Evolutionary conservation across 331 rosid species (phyloP).

Genomic region (Malus hybrid): DNA sequence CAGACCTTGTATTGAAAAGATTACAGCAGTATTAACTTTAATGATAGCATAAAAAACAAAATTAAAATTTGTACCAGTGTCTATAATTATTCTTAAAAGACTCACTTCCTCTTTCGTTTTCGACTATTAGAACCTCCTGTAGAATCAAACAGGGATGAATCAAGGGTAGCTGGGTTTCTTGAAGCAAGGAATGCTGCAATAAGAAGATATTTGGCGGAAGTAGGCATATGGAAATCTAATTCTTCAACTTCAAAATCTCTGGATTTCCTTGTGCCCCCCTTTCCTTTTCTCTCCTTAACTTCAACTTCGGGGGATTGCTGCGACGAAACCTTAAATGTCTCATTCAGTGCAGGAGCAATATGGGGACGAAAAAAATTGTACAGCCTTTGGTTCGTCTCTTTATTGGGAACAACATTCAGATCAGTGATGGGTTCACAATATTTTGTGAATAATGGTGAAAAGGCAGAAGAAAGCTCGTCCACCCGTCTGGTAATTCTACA

Average conservation of each 20-base stretch:
- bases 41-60: neutral
- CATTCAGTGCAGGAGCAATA: slow-evolving; percentile 62
- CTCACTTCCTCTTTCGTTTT: slow-evolving; percentile 80
- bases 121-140: slow-evolving; percentile 69
- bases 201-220: slow-evolving; percentile 88
- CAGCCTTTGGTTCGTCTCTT: slow-evolving; percentile 57
- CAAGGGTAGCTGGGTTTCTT: slow-evolving; percentile 96
- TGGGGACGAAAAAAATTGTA: slow-evolving; percentile 52
- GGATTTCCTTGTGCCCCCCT: slow-evolving; percentile 36
- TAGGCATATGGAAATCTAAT: slow-evolving; percentile 75
- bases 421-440: slow-evolving; percentile 62
- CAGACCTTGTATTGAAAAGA: neutral
- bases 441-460: slow-evolving; percentile 53
- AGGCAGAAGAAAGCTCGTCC: slow-evolving; percentile 56
- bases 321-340: slow-evolving; percentile 61
- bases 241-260: slow-evolving; percentile 37
- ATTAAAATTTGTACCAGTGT: neutral
- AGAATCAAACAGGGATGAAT: slow-evolving; percentile 91
- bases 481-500: slow-evolving; percentile 65
- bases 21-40: neutral
- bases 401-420: slow-evolving; percentile 46
- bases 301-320: slow-evolving; percentile 37
- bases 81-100: slow-evolving; percentile 11
- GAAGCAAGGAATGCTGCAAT: slow-evolving; percentile 94
- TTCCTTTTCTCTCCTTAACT: slow-evolving; percentile 40